Conservation (phyloP, 495 filamentous ascomycete species). For the Penicillium bovifimosum region DNA sequence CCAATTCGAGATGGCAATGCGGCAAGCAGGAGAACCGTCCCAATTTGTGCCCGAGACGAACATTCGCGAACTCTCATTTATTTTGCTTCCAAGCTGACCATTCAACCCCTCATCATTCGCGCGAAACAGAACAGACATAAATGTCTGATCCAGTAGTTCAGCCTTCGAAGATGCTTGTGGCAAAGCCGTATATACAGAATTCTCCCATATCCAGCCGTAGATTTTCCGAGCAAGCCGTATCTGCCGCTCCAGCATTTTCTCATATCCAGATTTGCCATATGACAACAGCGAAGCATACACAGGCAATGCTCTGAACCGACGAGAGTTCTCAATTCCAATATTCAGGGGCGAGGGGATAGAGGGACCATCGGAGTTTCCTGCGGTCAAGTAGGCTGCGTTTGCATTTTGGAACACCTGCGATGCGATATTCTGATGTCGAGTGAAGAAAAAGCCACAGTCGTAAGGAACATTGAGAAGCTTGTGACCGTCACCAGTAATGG, state of each 20-base stretch:
- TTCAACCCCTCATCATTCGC: conserved; percentile 68
- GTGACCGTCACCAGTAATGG: conserved; percentile 79
- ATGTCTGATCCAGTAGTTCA: conserved; percentile 46
- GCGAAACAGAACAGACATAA: conserved; percentile 75
- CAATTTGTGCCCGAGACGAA: conserved; percentile 81
- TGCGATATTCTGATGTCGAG: conserved; percentile 52
- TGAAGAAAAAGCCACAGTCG: conserved; percentile 87
- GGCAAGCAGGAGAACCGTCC: conserved; percentile 62
- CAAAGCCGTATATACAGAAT: conserved; percentile 59
- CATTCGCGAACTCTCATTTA: conserved; percentile 69
- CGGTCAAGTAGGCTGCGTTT: conserved; percentile 75
- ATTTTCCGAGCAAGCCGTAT: conserved; percentile 64
- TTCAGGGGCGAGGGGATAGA: conserved; percentile 76
- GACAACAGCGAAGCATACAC: conserved; percentile 77
- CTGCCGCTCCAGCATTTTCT: conserved; percentile 65
- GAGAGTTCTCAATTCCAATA: conserved; percentile 85
- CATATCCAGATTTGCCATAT: conserved; percentile 67
- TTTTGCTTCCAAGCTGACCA: conserved; percentile 53
- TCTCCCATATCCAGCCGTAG: conserved; percentile 54
- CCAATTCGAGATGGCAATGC: conserved; percentile 86
- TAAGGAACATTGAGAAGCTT: conserved; percentile 97
- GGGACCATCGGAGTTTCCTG: conserved; percentile 26
- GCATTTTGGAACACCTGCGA: conserved; percentile 71
- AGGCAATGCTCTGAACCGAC: conserved; percentile 82
- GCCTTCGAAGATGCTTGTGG: conserved; percentile 38